Conservation (phyloP, 2,329 filamentous ascomycete genomes). For the Trichoderma sp. region DNA sequence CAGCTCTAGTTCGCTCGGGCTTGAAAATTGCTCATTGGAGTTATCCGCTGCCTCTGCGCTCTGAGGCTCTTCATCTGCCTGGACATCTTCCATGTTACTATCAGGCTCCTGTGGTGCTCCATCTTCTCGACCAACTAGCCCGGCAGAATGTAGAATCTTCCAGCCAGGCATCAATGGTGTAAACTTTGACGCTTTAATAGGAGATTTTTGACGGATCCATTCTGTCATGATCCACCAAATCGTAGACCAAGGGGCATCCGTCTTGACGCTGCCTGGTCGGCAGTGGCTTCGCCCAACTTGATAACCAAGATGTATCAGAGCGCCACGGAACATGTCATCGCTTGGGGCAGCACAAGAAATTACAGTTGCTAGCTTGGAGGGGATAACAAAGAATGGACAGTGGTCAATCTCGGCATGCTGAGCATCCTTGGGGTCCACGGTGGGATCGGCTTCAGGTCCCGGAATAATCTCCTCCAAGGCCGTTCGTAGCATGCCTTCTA, state of each 20-base stretch:
- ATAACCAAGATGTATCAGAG: constrained; percentile 78
- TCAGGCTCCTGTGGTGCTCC: constrained; percentile 26
- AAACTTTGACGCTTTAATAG: constrained; percentile 70
- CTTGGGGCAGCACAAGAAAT: constrained; percentile 77
- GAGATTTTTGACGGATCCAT: constrained; percentile 79
- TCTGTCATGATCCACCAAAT: constrained; percentile 94
- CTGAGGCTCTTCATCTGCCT: constrained; percentile 23
- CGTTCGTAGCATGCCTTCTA: constrained; percentile 88
- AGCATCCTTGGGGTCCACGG: constrained; percentile 40
- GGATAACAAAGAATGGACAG: constrained; percentile 83
- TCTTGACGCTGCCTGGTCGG: constrained; percentile 86
- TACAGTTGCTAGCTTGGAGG: constrained; percentile 70
- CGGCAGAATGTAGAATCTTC: constrained; percentile 56
- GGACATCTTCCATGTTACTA: constrained; percentile 43
- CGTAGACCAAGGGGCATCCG: constrained; percentile 83
- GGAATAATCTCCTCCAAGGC: constrained; percentile 71
- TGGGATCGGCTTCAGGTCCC: constrained; percentile 36
- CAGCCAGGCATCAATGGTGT: constrained; percentile 69
- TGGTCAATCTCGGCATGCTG: constrained; percentile 66
- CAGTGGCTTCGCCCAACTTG: constrained; percentile 82
- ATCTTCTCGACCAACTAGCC: constrained; percentile 36
- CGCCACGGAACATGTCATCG: constrained; percentile 77
- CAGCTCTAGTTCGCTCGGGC: constrained; percentile 38
- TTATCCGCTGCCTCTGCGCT: constrained; percentile 24
- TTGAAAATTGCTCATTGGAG: constrained; percentile 24